Evolutionary conservation across 768 basidiomycete species (phyloP).

Genomic region (Lactarius sanguifluus): DNA sequence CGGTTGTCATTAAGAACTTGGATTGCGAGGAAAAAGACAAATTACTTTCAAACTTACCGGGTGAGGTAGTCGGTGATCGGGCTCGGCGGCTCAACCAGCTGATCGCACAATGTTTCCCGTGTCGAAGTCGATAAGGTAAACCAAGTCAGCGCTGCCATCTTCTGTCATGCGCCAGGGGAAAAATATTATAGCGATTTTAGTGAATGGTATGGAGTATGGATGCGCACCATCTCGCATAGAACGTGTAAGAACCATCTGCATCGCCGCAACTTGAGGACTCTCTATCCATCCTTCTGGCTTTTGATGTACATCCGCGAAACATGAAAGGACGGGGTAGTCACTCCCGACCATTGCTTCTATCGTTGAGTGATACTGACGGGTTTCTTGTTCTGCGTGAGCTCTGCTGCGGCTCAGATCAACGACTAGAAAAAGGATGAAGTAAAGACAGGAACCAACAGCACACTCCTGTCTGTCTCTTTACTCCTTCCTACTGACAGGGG

Average conservation of each 20-base stretch:
- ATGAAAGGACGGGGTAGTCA: constrained; percentile 33
- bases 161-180: no score
- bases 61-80: constrained; percentile 92
- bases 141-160: no score
- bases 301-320: constrained; percentile 56
- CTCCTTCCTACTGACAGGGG: constrained; percentile 76
- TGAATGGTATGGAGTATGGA: background rate
- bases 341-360: constrained; percentile 91
- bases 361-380: constrained; percentile 72
- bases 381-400: constrained; percentile 56
- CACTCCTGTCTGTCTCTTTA: constrained; percentile 56
- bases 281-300: constrained; percentile 77
- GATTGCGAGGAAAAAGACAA: background rate
- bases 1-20: constrained; percentile 86
- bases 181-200: background rate
- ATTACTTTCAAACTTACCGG: constrained; percentile 45
- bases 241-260: constrained; percentile 36
- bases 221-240: constrained; percentile 93
- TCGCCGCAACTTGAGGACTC: constrained; percentile 53
- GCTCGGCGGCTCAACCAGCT: constrained; percentile 83
- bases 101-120: constrained; percentile 71
- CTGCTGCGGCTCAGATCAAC: constrained; percentile 41
- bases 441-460: constrained; percentile 37
- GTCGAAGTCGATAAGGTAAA: constrained; percentile 49
- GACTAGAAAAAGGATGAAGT: background rate